Evolutionary conservation across 108 stramenopile genomes (phyloP).

Genomic region (Craspedostauros australis): DNA sequence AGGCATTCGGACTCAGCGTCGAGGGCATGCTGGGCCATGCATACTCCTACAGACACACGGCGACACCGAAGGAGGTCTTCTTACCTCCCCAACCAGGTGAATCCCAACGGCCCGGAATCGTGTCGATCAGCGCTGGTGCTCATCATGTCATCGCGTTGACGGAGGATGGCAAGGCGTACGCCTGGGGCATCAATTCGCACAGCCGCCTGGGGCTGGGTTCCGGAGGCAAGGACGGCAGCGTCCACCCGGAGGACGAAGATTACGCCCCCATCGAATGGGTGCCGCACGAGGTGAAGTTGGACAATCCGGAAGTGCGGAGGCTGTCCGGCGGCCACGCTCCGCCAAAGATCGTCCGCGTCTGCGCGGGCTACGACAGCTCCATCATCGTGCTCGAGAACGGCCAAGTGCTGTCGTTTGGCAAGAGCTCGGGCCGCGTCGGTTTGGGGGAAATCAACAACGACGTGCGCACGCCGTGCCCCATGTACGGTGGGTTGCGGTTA

Average conservation of each 20-base stretch:
- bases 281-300: slow-evolving; percentile 20
- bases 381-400: slow-evolving; percentile 45
- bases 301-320: background rate
- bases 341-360: slow-evolving; percentile 20
- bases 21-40: slow-evolving; percentile 71
- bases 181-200: slow-evolving; percentile 47
- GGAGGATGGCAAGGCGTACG: slow-evolving; percentile 34
- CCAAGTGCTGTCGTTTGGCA: slow-evolving; percentile 53
- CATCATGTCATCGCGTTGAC: slow-evolving; percentile 50
- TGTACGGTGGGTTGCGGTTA: slow-evolving; percentile 65
- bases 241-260: slow-evolving; percentile 11
- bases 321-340: background rate
- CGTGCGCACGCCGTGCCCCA: slow-evolving; percentile 27
- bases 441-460: slow-evolving; percentile 42
- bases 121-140: slow-evolving; percentile 51
- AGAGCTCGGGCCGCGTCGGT: slow-evolving; percentile 53
- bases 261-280: slow-evolving; percentile 27
- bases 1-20: slow-evolving; percentile 58
- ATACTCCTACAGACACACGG: slow-evolving; percentile 10
- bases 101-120: slow-evolving; percentile 15
- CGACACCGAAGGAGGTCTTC: slow-evolving; percentile 38
- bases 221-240: slow-evolving; percentile 5
- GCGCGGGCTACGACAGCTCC: slow-evolving; percentile 59
- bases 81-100: slow-evolving; percentile 19
- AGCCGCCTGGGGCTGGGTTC: slow-evolving; percentile 19